Base-by-base conservation (phyloP, 192 early-diverging fungal species). In the Glomus cerebriforme region DNA sequence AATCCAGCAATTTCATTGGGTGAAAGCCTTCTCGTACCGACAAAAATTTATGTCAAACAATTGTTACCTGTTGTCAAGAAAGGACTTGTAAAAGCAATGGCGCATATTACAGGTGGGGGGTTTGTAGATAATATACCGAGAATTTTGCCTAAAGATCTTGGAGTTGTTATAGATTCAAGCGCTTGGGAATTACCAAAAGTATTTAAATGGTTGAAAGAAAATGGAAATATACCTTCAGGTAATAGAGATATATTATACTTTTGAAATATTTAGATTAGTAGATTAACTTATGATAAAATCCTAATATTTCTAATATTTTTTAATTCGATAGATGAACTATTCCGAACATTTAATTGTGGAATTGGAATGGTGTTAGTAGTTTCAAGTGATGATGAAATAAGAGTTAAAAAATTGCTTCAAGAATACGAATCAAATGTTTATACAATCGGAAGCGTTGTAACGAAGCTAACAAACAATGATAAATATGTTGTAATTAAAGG, bases 301-400 rank as follows among this genome's bases (percentile, higher is more conserved):
- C 43, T 2, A 73, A 24, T 17, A 60, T 68, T 85, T 12, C 35
- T 8, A 39, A 37, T 22, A 69, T 37, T 22, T 75, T 58, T 59
- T 43, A 81, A 85, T 19, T 64, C 77, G n/a, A 77, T 83, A 77
- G 93, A 86, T 75, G 98, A 99, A 83, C 92, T 99, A 88, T 92
- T 95, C 8, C 90, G 98, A 66, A 98, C 98, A 0, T 99, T 99
- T 89, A 99, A 99, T 92, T 98, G 97, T 83, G 98, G 98, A 78
- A 95, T 99, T 78, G 98, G 98, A 74, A 98, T 99, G 97, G 94
- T 98, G 32, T 82, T 99, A 10, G 90, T 99, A 35, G 96, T 95
- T 13, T 88, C 89, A 49, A 63, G 79, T 29, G 89, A 85, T 32
- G 80, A 94, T 79, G 91, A 90, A 34, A 85, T 75, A 43, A 86